phyloP scores from a whole-genome alignment of 306 rosid species.

The Pyrus betulifolia region DNA sequence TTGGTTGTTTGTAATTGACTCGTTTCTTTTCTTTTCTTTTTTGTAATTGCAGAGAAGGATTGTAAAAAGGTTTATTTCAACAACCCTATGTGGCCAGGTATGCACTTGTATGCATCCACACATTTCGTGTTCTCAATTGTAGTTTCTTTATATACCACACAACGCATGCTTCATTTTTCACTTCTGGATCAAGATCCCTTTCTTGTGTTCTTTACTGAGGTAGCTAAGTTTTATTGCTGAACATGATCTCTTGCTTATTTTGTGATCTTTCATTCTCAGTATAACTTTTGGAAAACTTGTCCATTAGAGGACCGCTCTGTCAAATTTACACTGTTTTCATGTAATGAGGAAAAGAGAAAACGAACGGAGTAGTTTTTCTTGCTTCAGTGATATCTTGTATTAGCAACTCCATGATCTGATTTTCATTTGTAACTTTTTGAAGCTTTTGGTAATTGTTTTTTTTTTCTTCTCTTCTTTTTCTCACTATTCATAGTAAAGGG shows the following conservation, averaged over 20 bases:
- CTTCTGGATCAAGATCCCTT: neutral
- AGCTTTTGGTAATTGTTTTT: neutral
- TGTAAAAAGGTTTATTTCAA: constrained; percentile 55
- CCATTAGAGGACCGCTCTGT: neutral
- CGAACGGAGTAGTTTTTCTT: neutral
- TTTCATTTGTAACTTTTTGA: neutral
- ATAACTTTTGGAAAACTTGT: neutral
- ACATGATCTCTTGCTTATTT: neutral
- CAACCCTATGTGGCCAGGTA: constrained; percentile 99
- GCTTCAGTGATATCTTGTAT: neutral
- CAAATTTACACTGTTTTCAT: neutral
- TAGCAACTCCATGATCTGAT: neutral
- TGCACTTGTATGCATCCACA: neutral
- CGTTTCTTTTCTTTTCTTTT: neutral
- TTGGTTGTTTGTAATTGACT: neutral
- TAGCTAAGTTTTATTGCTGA: neutral
- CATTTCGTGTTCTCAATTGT: neutral
- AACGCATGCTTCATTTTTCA: neutral
- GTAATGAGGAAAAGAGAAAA: neutral
- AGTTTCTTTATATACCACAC: neutral
- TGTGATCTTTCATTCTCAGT: neutral
- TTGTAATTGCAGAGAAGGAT: constrained; percentile 42
- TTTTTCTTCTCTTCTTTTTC: neutral
- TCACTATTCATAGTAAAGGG: neutral
- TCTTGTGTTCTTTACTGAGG: neutral